phyloP scores from a whole-genome alignment of 2,329 filamentous ascomycete species.

The Paracamarosporium sp. region DNA sequence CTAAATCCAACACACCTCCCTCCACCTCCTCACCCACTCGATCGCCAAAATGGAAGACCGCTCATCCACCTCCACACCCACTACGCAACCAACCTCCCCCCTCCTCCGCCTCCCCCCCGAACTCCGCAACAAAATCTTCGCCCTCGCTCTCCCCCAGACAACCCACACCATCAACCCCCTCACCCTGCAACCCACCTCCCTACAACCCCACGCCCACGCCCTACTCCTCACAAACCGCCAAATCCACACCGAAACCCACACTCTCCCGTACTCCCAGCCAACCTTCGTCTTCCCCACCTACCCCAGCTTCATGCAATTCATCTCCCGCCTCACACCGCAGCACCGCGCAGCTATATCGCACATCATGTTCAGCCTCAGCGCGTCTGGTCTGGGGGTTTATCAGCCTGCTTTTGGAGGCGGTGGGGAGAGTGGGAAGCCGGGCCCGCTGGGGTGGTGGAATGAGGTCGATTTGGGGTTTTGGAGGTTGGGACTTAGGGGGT shows the following conservation, averaged over 20 bases:
- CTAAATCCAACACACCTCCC: no score
- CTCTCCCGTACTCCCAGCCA: not conserved
- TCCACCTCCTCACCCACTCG: no score
- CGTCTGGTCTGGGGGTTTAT: not conserved
- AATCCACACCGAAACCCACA: not conserved
- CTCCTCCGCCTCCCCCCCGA: not conserved
- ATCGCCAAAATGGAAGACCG: no score
- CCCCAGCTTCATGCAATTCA: not conserved
- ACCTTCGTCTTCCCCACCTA: not conserved
- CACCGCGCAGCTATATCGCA: no score
- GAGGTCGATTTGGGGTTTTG: not conserved
- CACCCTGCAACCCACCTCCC: not conserved
- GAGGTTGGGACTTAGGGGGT: not conserved
- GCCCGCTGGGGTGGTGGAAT: not conserved
- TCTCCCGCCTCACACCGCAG: no score
- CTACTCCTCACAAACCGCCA: not conserved
- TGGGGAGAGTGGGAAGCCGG: not conserved
- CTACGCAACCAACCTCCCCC: not conserved
- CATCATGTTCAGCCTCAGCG: not conserved
- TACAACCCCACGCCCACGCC: not conserved
- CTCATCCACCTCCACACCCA: no score
- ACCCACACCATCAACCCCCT: not conserved
- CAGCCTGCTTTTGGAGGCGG: not conserved
- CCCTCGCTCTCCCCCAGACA: not conserved
- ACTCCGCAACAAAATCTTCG: not conserved